These are phyloP conservation scores for Beauveria sp. DNA, from an alignment of 2,329 filamentous ascomycete species.

Conservation along the genomic window DNA sequence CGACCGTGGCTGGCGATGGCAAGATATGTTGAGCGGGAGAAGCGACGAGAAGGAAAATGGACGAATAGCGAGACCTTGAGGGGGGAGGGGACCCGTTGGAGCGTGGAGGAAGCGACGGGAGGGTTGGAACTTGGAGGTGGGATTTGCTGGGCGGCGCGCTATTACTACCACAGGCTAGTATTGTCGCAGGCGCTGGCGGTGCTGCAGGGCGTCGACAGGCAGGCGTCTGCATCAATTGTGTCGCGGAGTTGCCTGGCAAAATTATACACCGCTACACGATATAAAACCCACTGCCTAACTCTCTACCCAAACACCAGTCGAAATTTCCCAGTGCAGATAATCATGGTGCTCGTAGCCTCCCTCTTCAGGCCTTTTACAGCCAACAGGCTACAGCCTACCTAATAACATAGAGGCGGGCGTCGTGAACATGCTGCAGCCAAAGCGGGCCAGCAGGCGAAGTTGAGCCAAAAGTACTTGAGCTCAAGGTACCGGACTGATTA, in stretches of 20 bases:
- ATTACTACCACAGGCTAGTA: not conserved
- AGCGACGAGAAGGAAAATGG: not conserved
- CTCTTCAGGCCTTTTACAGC: no score
- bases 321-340: no score
- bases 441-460: not conserved
- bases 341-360: no score
- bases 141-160: not conserved
- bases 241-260: not conserved
- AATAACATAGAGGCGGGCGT: no score
- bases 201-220: not conserved
- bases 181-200: not conserved
- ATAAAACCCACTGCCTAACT: no score
- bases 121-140: not conserved
- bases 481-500: not conserved
- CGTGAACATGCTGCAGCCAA: not conserved
- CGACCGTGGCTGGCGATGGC: not conserved
- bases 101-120: not conserved
- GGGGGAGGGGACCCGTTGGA: not conserved
- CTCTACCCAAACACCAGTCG: no score
- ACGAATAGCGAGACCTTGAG: not conserved
- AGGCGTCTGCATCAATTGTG: not conserved
- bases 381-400: no score
- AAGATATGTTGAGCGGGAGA: constrained; percentile 3
- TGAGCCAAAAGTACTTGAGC: not conserved
- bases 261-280: not conserved